phyloP scores from a whole-genome alignment of 1,284 basidiomycete species.

The Puccinia coronata region DNA sequence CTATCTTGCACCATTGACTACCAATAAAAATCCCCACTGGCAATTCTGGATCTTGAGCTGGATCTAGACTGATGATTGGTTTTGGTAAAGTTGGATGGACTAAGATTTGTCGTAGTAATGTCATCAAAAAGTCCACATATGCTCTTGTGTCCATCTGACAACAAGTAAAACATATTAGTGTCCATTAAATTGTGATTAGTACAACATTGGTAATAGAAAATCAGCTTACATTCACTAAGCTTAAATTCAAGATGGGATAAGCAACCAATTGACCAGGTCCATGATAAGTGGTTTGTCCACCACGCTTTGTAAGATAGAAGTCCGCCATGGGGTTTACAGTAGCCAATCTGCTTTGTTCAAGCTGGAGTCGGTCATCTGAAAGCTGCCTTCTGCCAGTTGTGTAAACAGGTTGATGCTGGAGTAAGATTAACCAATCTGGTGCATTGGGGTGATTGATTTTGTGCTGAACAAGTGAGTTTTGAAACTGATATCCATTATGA shows the following conservation, averaged over 20 bases:
- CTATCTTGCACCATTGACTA: conserved; percentile 70
- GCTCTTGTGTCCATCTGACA: conserved; percentile 60
- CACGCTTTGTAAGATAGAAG: conserved; percentile 61
- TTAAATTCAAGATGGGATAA: conserved; percentile 87
- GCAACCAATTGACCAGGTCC: conserved; percentile 96
- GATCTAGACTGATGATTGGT: conserved; percentile 48
- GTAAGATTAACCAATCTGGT: conserved; percentile 38
- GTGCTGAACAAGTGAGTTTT: conserved; percentile 38
- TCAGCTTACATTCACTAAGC: conserved; percentile 63
- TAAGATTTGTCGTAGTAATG: conserved; percentile 58
- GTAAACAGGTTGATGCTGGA: conserved; percentile 45
- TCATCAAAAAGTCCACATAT: conserved; percentile 62
- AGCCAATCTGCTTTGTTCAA: conserved; percentile 4
- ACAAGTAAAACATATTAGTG: too few species aligned
- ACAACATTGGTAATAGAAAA: neutral
- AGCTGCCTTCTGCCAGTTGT: conserved; percentile 34
- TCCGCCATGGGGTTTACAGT: conserved; percentile 3
- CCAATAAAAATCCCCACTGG: conserved; percentile 52
- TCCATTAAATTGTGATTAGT: too few species aligned
- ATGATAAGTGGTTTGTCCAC: conserved; percentile 94
- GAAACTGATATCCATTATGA: conserved; percentile 13
- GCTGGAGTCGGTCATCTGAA: neutral
- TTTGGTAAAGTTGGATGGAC: conserved; percentile 51
- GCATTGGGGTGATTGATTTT: conserved; percentile 29
- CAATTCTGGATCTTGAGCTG: conserved; percentile 19